These are phyloP conservation scores for Dissophora globulifera DNA, from an alignment of 192 early-diverging fungal species.

Conservation along the genomic window DNA sequence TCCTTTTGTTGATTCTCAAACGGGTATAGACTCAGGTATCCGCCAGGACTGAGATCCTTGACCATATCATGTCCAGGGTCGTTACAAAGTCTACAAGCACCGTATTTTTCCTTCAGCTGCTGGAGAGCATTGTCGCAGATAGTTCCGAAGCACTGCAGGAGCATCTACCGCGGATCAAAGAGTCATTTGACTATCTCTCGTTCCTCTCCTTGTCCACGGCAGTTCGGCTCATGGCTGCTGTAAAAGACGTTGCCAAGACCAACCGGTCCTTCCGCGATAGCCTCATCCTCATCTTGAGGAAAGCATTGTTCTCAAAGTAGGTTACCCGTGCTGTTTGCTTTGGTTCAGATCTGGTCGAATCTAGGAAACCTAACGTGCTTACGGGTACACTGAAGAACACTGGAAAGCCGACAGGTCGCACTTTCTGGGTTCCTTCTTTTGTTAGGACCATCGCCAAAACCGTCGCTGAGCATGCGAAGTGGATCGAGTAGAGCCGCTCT, in stretches of 20 bases:
- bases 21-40: slow-evolving; percentile 63
- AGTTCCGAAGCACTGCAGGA: slow-evolving; percentile 48
- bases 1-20: not conserved
- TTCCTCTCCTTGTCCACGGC: slow-evolving; percentile 63
- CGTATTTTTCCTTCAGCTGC: slow-evolving; percentile 55
- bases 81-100: slow-evolving; percentile 61
- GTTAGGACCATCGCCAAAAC: slow-evolving; percentile 41
- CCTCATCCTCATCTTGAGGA: slow-evolving; percentile 75
- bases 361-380: too few relatives aligned
- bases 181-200: slow-evolving; percentile 73
- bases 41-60: slow-evolving; percentile 75
- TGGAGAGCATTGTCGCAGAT: slow-evolving; percentile 59
- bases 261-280: slow-evolving; percentile 68
- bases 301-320: slow-evolving; percentile 75
- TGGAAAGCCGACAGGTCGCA: slow-evolving; percentile 70
- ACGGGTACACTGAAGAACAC: slow-evolving; percentile 15
- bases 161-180: slow-evolving; percentile 63
- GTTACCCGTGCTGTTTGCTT: too few relatives aligned
- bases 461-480: slow-evolving; percentile 14
- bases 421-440: slow-evolving; percentile 70
- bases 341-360: too few relatives aligned
- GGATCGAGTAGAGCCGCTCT: slow-evolving; percentile 15
- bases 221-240: slow-evolving; percentile 63
- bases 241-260: slow-evolving; percentile 62
- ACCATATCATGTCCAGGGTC: slow-evolving; percentile 70